Percentiles rank a stretch among this genome's conserved stretches.
These are phyloP conservation scores for Colletotrichum sp. DNA, from an alignment of 2,329 filamentous ascomycete genomes.

Conservation along the genomic window DNA sequence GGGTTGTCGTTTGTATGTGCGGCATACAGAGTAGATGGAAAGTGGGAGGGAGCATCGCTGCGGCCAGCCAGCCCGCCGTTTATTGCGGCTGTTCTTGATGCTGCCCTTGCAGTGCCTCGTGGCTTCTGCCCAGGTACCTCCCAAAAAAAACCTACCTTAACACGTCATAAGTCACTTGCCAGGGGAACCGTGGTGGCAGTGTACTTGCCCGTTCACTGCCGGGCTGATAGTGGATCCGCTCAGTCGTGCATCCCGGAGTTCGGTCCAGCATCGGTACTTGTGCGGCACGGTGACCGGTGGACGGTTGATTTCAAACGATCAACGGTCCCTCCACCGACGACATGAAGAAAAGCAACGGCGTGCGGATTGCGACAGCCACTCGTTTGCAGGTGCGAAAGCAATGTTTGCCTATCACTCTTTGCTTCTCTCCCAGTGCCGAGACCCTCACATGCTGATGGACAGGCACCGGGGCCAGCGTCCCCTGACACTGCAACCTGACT, in stretches of 20 bases:
- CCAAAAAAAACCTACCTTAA: neutral
- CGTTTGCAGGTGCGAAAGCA: neutral
- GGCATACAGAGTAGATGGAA: neutral
- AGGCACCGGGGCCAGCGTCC: neutral
- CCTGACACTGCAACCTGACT: slow-evolving; percentile 2
- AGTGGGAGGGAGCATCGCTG: neutral
- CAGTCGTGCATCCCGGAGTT: neutral
- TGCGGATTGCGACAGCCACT: neutral
- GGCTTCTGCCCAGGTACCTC: neutral
- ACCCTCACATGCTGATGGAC: neutral
- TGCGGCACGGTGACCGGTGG: neutral
- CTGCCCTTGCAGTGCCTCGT: neutral
- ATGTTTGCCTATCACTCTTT: neutral
- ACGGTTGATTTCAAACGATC: neutral
- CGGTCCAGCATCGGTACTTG: neutral
- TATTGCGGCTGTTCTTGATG: neutral
- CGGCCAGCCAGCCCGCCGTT: neutral
- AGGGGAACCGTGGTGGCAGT: neutral
- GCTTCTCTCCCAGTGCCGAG: slow-evolving; percentile 8
- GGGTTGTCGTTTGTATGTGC: neutral
- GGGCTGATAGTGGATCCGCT: neutral
- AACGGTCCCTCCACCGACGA: slow-evolving; percentile 4
- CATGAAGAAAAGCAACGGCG: neutral
- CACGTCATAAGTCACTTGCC: slow-evolving; percentile 3
- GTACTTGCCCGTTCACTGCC: neutral